Evolutionary conservation across 1,284 basidiomycete species (phyloP), one percentile per base, ranked within the genome.

Genomic region (Puccinia triticina): DNA sequence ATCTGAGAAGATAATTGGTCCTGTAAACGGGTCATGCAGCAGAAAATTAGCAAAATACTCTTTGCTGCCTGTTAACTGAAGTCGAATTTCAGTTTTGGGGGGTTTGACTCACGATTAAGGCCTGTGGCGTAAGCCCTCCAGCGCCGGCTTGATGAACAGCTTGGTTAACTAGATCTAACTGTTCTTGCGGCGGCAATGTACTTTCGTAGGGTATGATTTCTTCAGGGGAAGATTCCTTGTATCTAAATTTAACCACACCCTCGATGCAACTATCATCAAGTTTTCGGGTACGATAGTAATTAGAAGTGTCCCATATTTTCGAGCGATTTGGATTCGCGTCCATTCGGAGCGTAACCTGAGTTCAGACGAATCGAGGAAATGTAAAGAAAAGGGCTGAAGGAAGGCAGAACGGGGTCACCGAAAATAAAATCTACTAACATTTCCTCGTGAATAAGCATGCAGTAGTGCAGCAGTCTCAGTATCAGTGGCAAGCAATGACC

Each of bases 401-500:
- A 23, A 76, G 50, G 43, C 37, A 48, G 64, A 55, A 69, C 34
- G n/a, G 32, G 8, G 21, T 14, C 50, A 67, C 16, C n/a, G 10
- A 29, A 43, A 29, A 43, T 1, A 23, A 64, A 34, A 11, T 29
- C 26, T 11, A 69, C 80, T 43, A 11, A 82, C 80, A 26, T 64
- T 37, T 55, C 72, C 61, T 26, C 61, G 34, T 32, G 80, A 76
- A 66, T 74, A 82, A 64, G 73, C 80, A 57, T 82, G 80, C n/a
- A 82, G 53, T 50, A 82, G 37, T 32, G 80, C 61, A 34, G 80
- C 80, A 55, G 61, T 76, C 23, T 82, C 80, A 40, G 50, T 64
- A 69, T 82, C 80, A 55, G 57, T 40, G 26, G 80, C 80, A 82
- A 76, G 50, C 43, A 76, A 57, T 18, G 80, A 69, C 80, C 80